These are phyloP conservation scores for Xylariales sp. DNA, from an alignment of 2,329 filamentous ascomycete genomes.

Conservation along the genomic window DNA sequence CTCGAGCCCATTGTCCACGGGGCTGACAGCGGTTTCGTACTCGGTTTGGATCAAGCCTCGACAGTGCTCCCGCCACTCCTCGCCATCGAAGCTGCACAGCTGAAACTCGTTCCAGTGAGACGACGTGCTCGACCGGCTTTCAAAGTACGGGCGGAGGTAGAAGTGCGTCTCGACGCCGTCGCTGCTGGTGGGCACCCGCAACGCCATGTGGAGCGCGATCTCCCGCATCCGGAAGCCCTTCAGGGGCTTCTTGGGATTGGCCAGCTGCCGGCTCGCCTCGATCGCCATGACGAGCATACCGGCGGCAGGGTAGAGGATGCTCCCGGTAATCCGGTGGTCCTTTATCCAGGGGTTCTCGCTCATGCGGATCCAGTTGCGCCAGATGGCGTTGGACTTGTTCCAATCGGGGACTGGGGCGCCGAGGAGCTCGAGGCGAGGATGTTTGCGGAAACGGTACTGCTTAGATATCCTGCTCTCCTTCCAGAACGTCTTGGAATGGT, in stretches of 20 bases:
- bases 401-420: conserved; percentile 16
- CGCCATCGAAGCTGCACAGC: conserved; percentile 15
- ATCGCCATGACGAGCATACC: conserved; percentile 24
- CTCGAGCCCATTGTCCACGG: neutral
- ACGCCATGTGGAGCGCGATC: conserved; percentile 12
- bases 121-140: neutral
- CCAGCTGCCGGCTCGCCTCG: conserved; percentile 19
- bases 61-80: conserved; percentile 7
- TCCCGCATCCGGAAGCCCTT: conserved; percentile 15
- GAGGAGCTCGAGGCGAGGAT: conserved; percentile 17
- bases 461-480: conserved; percentile 16
- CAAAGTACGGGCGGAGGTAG: conserved; percentile 11
- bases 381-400: conserved; percentile 16
- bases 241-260: conserved; percentile 7
- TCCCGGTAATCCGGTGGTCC: conserved; percentile 20
- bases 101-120: conserved; percentile 18
- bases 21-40: too few species aligned
- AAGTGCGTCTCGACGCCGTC: conserved; percentile 9
- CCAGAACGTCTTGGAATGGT: conserved; percentile 18
- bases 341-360: conserved; percentile 21
- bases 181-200: conserved; percentile 9
- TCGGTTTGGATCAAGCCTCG: neutral
- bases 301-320: conserved; percentile 21
- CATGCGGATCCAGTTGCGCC: conserved; percentile 18
- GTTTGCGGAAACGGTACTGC: conserved; percentile 12